Percentiles rank a stretch among this genome's conserved stretches.
These are phyloP conservation scores for Nemania diffusa DNA, from an alignment of 2,329 filamentous ascomycete species.

Conservation along the genomic window DNA sequence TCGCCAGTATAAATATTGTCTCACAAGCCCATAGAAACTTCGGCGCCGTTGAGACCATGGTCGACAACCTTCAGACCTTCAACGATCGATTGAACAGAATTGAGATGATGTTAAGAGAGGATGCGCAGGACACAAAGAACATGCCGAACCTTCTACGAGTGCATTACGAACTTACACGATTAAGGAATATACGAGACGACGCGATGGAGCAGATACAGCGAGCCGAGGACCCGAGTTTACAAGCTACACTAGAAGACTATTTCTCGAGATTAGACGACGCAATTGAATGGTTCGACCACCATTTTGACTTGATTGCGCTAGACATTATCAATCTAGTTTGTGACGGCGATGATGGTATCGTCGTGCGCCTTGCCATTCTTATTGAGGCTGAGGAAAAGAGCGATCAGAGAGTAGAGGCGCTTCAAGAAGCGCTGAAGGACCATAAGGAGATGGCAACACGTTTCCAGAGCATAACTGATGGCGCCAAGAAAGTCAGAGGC, in stretches of 20 bases:
- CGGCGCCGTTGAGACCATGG: slow-evolving; percentile 92
- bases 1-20: slow-evolving; percentile 89
- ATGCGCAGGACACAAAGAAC: slow-evolving; percentile 85
- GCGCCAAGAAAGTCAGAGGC: slow-evolving; percentile 88
- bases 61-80: slow-evolving; percentile 87
- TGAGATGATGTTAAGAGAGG: slow-evolving; percentile 81
- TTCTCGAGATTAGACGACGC: slow-evolving; percentile 87
- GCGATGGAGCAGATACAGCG: slow-evolving; percentile 95
- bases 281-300: slow-evolving; percentile 95
- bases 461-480: slow-evolving; percentile 95
- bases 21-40: slow-evolving; percentile 98
- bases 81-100: slow-evolving; percentile 79
- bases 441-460: slow-evolving; percentile 93
- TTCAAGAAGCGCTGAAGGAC: slow-evolving; percentile 94
- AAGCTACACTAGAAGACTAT: slow-evolving; percentile 87
- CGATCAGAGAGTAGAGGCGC: slow-evolving; percentile 87
- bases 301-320: slow-evolving; percentile 87
- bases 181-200: slow-evolving; percentile 94
- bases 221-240: slow-evolving; percentile 76
- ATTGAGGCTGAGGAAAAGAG: slow-evolving; percentile 97
- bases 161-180: slow-evolving; percentile 90
- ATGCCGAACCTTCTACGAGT: slow-evolving; percentile 91
- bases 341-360: slow-evolving; percentile 85
- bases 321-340: slow-evolving; percentile 90
- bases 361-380: slow-evolving; percentile 90